A percentile compares a stretch with the other conserved stretches of the same genome.
phyloP scores from a whole-genome alignment of 73 alveolate genomes.

The Tetrahymena thermophila region DNA sequence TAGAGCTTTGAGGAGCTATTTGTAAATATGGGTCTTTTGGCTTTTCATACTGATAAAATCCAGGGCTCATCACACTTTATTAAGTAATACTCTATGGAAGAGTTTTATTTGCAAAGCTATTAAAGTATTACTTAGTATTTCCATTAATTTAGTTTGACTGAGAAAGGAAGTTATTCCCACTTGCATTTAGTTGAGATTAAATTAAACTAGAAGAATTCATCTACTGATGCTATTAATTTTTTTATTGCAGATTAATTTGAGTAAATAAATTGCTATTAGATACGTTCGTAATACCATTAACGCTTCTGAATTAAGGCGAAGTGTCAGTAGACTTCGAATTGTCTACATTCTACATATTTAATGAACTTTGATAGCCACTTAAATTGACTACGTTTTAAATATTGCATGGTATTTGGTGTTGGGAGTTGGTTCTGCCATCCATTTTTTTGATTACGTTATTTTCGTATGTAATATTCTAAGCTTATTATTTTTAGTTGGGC shows the following conservation, averaged over 20 bases:
- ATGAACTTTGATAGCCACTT: neutral
- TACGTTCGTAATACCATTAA: neutral
- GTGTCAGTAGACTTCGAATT: neutral
- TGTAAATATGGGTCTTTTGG: neutral
- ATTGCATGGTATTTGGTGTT: neutral
- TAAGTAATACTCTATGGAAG: too few species aligned
- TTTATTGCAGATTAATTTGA: neutral
- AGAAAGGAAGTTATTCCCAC: neutral
- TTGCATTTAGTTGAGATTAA: neutral
- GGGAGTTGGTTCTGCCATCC: neutral
- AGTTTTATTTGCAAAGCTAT: too few species aligned
- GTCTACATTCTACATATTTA: neutral
- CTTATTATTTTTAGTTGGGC: neutral
- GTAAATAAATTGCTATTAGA: neutral
- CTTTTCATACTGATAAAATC: neutral
- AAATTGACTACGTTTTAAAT: neutral
- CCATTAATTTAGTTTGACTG: neutral
- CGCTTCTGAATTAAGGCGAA: neutral
- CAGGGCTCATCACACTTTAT: neutral
- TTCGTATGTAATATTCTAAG: neutral
- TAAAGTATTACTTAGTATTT: neutral
- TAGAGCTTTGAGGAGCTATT: neutral
- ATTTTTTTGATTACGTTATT: neutral
- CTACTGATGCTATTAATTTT: too few species aligned
- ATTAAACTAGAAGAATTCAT: too few species aligned